Base-by-base conservation (phyloP, 495 filamentous ascomycete species). In the Collariella sp. region DNA sequence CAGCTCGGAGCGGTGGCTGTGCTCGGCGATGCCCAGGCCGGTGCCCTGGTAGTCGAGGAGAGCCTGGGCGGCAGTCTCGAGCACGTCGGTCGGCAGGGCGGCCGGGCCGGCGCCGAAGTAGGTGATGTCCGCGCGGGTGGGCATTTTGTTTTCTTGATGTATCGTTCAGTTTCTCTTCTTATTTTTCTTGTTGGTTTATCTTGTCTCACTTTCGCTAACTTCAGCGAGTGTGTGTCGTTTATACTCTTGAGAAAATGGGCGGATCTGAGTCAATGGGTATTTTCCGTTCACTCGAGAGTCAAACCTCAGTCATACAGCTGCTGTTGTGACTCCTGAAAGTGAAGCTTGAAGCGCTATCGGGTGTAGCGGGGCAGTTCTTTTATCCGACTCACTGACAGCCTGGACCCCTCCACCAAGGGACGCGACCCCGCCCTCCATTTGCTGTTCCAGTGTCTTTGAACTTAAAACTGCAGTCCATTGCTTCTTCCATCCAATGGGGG, bases 31-130 rank as follows among this genome's bases (percentile, higher is more conserved):
- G 56, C 84, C 87, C 54, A 96, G 72, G 41, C 91, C 90, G 52
- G 80, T 87, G 66, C 82, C 76, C 22, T 94, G 76, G 74, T 83
- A 93, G 75, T 97, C 87, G 52, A 91, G 70, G 38, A 96, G 83
- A 13, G 87, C 83, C 63, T 80, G 66, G 6, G 88, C 79, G 52
- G 88, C 91, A 29, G 71, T 73, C 57, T 86, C 80, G 47, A 95
- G 80, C 23, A 96, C 84, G 11, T 78, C 59, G 9, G 85, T 93
- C 3, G 90, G 90, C 3, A 97, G 78, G 36, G 81, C 74, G 23
- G 91, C 89, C 40, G 91, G 91, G 51, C 91, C 90, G 22, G 90
- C 90, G 52, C 90, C 90, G 64, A 93, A 88, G 72, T 61, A 66
- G 31, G 62, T 65, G 54, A 70, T 65, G 7, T 70, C 67, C n/a